A percentile compares a stretch with the other conserved stretches of the same genome.
These are phyloP conservation scores for Triticum urartu DNA, from an alignment of 176 grass and related monocot genomes.

Conservation along the genomic window DNA sequence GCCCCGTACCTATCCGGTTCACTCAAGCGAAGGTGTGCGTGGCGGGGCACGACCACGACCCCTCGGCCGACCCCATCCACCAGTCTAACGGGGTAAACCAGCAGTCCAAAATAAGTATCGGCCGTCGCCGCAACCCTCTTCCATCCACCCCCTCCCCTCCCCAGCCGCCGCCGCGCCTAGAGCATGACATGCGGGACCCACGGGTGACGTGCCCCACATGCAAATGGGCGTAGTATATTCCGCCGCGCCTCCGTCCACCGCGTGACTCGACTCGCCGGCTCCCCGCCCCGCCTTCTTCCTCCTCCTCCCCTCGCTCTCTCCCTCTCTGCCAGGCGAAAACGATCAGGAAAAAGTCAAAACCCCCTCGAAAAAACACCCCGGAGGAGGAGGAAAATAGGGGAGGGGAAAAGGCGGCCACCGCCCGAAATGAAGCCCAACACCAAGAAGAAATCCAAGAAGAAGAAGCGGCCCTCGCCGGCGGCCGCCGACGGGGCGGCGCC, in stretches of 20 bases:
- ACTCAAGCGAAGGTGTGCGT: background rate
- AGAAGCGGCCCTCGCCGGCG: conserved; percentile 35
- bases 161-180: rapidly evolving
- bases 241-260: background rate
- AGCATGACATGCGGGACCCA: background rate
- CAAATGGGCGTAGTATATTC: background rate
- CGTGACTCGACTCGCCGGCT: background rate
- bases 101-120: conserved; percentile 14
- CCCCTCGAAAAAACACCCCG: background rate
- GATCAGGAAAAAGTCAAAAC: background rate
- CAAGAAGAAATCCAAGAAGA: conserved; percentile 58
- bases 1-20: background rate
- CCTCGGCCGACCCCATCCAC: background rate
- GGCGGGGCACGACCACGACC: background rate
- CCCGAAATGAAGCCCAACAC: conserved; percentile 53
- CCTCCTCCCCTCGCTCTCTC: background rate
- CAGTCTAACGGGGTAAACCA: background rate
- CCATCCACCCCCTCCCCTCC: background rate
- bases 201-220: background rate
- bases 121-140: background rate
- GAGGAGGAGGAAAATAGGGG: background rate
- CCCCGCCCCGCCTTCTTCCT: background rate
- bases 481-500: background rate
- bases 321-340: background rate
- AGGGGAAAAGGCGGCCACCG: background rate